These are phyloP conservation scores for Trichosporon inkin DNA, from an alignment of 1,284 basidiomycete species.

Conservation along the genomic window DNA sequence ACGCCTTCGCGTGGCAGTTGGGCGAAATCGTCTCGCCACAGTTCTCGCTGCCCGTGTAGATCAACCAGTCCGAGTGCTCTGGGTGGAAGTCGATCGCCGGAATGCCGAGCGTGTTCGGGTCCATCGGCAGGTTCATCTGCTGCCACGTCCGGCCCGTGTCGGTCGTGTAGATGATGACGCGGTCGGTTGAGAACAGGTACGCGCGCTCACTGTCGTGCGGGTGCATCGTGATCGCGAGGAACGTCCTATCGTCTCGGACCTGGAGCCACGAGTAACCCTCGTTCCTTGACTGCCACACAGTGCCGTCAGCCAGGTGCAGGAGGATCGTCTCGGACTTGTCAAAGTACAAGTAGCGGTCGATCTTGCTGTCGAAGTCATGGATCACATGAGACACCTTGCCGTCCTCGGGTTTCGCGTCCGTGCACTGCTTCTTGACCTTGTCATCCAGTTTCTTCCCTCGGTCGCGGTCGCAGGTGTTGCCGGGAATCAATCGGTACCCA, in stretches of 20 bases:
- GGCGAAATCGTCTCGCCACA: conserved; percentile 55
- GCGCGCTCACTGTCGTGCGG: conserved; percentile 72
- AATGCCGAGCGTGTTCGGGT: conserved; percentile 74
- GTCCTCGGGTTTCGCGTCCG: conserved; percentile 64
- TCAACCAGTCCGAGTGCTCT: conserved; percentile 69
- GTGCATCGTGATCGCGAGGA: conserved; percentile 84
- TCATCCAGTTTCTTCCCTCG: conserved; percentile 62
- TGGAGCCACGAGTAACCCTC: conserved; percentile 89
- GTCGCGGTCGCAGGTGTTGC: conserved; percentile 72
- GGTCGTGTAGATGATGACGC: conserved; percentile 72
- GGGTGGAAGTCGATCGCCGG: conserved; percentile 85
- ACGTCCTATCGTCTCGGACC: conserved; percentile 59
- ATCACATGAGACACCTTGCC: conserved; percentile 54
- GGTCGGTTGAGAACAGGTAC: conserved; percentile 73
- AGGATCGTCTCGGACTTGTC: conserved; percentile 66
- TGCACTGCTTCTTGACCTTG: conserved; percentile 57
- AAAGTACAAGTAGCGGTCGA: conserved; percentile 73
- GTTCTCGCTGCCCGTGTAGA: conserved; percentile 77
- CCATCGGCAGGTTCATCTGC: conserved; percentile 58
- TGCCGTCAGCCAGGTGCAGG: conserved; percentile 69
- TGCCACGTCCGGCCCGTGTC: conserved; percentile 76
- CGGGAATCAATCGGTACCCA: conserved; percentile 87
- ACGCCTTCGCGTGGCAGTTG: conserved; percentile 66
- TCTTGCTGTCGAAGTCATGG: conserved; percentile 66
- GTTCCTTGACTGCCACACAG: conserved; percentile 88